Evolutionary conservation across 2,329 filamentous ascomycete genomes (phyloP), one percentile per base, ranked within the genome.

Genomic region (Hymenoscyphus infarciens): DNA sequence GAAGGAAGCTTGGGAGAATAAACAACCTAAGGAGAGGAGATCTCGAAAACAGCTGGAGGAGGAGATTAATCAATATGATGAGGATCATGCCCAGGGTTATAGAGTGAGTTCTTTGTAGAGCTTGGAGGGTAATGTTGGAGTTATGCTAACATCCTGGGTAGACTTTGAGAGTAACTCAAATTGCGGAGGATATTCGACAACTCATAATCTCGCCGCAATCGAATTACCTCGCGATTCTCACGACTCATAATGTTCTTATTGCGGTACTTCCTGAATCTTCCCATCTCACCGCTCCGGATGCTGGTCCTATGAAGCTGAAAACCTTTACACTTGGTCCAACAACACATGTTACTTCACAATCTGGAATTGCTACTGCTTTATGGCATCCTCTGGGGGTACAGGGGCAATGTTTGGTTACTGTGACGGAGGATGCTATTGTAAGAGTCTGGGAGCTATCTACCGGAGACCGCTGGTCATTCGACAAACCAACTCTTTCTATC

Each of bases 301-400:
- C 77, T 56, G 81, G 83, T 10, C 85, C 88, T 5, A 81, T 97
- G 71, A 91, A 90, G 72, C 82, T 93, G 33, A 96, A 91, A 75
- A 91, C 91, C 60, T 96, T 91, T 77, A 94, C 94, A 22, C 82
- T 98, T n/a, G 94, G 94, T 1, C 92, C 93, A 33, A 96, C 92
- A 2, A 92, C 90, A 3, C 94, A 98, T 76, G 92, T 97, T 57
- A 88, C 93, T 57, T 91, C 94, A 56, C 88, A 92, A 68, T 86
- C 92, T 7, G 86, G 91, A 1, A 82, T 99, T 62, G 87, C 88
- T 25, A 91, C 92, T 1, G 90, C 88, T 3, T 71, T 97, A 63
- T 99, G 95, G 94, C 95, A 99, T 77, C 95, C 95, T 0, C 80
- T 98, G 0, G 93, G 93, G 1, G 87, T 94, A 11, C 86, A 89